Evolutionary conservation across 371 early-diverging fungal genomes (phyloP), one percentile per base, ranked within the genome.

Genomic region (Actinomortierella ambigua): DNA sequence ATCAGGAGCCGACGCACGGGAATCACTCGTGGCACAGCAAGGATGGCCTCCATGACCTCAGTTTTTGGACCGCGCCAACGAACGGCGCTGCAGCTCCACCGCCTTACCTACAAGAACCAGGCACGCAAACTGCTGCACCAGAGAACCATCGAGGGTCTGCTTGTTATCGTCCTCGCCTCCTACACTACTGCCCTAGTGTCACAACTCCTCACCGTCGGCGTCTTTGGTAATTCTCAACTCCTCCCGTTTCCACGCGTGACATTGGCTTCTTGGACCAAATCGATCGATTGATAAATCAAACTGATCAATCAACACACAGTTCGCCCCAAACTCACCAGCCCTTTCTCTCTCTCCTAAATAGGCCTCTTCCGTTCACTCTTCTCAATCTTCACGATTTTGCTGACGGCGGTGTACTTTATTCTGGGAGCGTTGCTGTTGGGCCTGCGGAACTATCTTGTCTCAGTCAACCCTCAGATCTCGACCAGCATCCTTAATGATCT

Each of bases 391-490:
- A 63, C 73, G 0, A 7, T 57, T 7, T 23, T 51, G 15, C 40
- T 73, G 53, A 50, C 61, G 5, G 50, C 57, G 8, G 50, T 57
- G 2, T 73, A 49, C 50, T 62, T 63, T 34, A 22, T 59, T 14
- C 42, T 59, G 40, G 73, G 73, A 54, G 14, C 59, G 7, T 9
- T 63, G 22, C 63, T 73, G 26, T 46, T 67, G 11, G 73, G 73
- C 1, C 17, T 66, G 6, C 58, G 73, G 53, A 73, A 73, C 50
- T 56, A 63, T 22, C 56, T 59, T n/a, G 73, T 20, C 11, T 46
- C 50, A 65, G 73, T 73, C 60, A 73, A 73, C 50, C 73, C 73
- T 22, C 61, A 67, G 46, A 28, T 66, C 42, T 73, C 73, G 0
- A 54, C 67, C 5, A 73, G 63, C 17, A 50, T 56, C 17, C 52